phyloP scores from a whole-genome alignment of 345 rosid genomes.

The Corchorus olitorius region DNA sequence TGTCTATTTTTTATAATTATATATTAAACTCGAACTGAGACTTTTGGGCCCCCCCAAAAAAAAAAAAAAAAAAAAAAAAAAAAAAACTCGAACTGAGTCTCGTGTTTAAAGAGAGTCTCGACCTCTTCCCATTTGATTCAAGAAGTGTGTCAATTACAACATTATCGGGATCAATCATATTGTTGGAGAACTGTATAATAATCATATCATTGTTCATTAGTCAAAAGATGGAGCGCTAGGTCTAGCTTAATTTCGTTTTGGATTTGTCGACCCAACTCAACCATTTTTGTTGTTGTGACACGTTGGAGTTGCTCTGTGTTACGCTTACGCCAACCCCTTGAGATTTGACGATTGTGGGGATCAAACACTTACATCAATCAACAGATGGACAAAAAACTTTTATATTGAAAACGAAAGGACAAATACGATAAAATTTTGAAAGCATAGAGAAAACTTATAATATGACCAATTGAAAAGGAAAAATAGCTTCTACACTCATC shows the following conservation, averaged over 20 bases:
- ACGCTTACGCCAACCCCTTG: constrained; percentile 1
- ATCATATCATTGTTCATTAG: background rate
- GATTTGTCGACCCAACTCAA: background rate
- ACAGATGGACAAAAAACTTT: background rate
- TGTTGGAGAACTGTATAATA: background rate
- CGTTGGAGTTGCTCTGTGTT: background rate
- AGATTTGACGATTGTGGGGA: background rate
- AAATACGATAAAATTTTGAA: background rate
- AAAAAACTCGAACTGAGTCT: too few relatives aligned
- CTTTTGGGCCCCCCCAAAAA: too few relatives aligned
- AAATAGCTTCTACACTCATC: too few relatives aligned
- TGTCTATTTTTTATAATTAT: too few relatives aligned
- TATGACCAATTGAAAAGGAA: too few relatives aligned
- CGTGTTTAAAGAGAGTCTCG: too few relatives aligned
- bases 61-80: too few relatives aligned
- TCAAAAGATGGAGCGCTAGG: background rate
- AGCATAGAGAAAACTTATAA: background rate
- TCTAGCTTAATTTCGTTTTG: background rate
- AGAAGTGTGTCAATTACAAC: too few relatives aligned
- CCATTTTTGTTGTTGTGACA: background rate
- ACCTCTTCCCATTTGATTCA: too few relatives aligned
- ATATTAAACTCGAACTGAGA: too few relatives aligned
- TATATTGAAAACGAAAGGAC: background rate
- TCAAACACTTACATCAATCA: background rate
- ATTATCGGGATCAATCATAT: background rate